Conservation (phyloP, 306 rosid species). For the Cotoneaster glaucophyllus region DNA sequence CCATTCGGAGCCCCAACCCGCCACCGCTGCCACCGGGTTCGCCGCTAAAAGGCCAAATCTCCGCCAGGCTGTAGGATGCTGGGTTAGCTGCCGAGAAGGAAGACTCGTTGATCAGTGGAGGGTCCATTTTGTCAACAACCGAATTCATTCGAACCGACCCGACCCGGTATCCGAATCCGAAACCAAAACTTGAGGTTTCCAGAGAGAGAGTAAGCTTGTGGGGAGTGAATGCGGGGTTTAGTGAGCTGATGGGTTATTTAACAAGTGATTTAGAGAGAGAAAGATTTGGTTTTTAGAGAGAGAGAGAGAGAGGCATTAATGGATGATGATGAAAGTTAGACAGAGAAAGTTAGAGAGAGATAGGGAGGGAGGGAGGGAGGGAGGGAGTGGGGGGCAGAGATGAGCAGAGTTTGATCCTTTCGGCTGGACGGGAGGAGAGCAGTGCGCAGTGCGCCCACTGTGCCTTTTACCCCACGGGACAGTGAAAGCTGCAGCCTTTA, state of each 20-base stretch:
- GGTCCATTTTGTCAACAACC: slow-evolving; percentile 51
- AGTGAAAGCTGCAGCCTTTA: background rate
- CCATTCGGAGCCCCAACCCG: slow-evolving; percentile 47
- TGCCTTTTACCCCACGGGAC: background rate
- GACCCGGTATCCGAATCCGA: background rate
- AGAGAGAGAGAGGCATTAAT: slow-evolving; percentile 3
- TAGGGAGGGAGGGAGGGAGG: too few species aligned
- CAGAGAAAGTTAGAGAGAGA: background rate
- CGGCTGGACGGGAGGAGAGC: background rate
- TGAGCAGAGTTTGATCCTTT: slow-evolving; percentile 3
- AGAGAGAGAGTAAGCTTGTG: background rate
- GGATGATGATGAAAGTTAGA: background rate
- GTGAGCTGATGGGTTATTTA: slow-evolving; percentile 17
- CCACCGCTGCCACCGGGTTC: slow-evolving; percentile 10
- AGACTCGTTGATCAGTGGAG: slow-evolving; percentile 61
- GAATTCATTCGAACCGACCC: slow-evolving; percentile 15
- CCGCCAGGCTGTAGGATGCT: slow-evolving; percentile 62
- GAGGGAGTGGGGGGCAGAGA: background rate
- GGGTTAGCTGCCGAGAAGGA: slow-evolving; percentile 74
- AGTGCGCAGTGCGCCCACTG: slow-evolving; percentile 24
- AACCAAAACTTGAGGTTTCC: background rate
- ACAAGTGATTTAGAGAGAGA: slow-evolving; percentile 17
- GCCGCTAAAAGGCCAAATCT: slow-evolving; percentile 66
- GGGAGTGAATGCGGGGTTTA: background rate
- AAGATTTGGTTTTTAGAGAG: slow-evolving; percentile 10